Evolutionary conservation across 2,329 filamentous ascomycete genomes (phyloP).

Genomic region (Lecanicillium sp.): DNA sequence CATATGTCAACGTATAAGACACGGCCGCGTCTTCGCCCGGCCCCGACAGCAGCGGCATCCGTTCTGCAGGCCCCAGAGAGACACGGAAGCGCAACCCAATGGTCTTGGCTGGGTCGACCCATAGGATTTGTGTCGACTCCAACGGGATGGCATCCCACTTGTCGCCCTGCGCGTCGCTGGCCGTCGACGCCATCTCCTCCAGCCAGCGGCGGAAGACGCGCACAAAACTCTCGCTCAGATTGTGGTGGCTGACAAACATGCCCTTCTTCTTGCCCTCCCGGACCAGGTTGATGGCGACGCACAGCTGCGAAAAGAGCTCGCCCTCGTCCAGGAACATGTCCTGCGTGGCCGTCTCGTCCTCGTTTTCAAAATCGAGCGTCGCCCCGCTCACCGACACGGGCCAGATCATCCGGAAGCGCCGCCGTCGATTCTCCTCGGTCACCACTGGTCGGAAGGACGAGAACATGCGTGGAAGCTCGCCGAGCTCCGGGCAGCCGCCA

Average conservation of each 20-base stretch:
- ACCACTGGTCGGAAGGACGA: conserved; percentile 61
- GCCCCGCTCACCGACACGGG: conserved; percentile 4
- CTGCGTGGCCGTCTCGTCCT: conserved; percentile 43
- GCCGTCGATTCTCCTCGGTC: conserved; percentile 41
- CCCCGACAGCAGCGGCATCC: conserved; percentile 46
- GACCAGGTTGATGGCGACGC: conserved; percentile 59
- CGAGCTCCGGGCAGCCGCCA: conserved; percentile 15
- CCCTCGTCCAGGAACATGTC: conserved; percentile 58
- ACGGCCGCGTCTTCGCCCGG: conserved; percentile 58
- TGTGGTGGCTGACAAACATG: conserved; percentile 59
- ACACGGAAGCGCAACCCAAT: conserved; percentile 66
- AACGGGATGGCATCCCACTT: conserved; percentile 8
- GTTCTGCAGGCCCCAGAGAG: conserved; percentile 19
- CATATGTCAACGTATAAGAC: conserved; percentile 62
- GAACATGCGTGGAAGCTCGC: conserved; percentile 51
- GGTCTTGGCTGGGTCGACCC: conserved; percentile 56
- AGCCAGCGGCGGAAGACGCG: conserved; percentile 71
- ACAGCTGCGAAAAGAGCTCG: conserved; percentile 70
- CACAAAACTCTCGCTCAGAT: conserved; percentile 59
- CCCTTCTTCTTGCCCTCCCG: conserved; percentile 54
- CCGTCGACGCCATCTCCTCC: conserved; percentile 33
- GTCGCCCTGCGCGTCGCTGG: conserved; percentile 7
- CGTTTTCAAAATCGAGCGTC: conserved; percentile 13
- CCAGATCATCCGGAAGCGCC: conserved; percentile 17
- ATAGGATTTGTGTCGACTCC: conserved; percentile 44